Evolutionary conservation across 345 rosid species (phyloP), one percentile per base, ranked within the genome.

Genomic region (Clausena lansium): DNA sequence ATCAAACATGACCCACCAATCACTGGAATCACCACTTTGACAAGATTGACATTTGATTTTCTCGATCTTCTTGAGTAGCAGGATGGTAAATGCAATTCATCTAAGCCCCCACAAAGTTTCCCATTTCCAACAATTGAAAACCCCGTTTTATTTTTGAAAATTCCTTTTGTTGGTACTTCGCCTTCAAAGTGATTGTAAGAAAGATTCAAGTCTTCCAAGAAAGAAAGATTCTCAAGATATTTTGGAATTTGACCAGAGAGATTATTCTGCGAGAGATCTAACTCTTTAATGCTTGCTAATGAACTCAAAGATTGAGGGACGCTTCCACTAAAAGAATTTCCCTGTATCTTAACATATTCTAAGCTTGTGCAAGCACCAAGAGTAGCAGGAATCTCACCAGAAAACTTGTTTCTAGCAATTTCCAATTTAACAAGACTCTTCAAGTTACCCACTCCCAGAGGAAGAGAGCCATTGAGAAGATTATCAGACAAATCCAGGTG

Each of bases 251-350:
- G 63, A 9, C 79, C 36, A 0, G 79, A 68, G 25, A 75, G 9
- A 6, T 80, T 80, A 70, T 75, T 80, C 59, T 22, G 28, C 36
- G 78, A 70, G 19, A 80, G 58, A 66, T 69, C 54, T 36, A 80
- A 45, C 17, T 45, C 0, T 45, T 45, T 45, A 45, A 45, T 45
- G 50, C 50, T 45, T 45, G 17, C 10, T 5, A 79, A 68, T 28
- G 70, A 17, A 58, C 57, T 60, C 20, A 80, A 38, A 50, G 79
- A 70, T 14, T 65, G 63, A 55, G 82, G 78, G 38, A 79, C 67
- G 67, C 17, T 45, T 41, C 78, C 78, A 39, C 47, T 22, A 50
- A 68, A 60, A 7, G 63, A 52, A 20, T 80, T 80, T 7, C 28
- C 38, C 10, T 52, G 32, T 63, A 80, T 13, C 19, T 27, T 8